Evolutionary conservation across 108 stramenopile species (phyloP).

Genomic region (Nitzschia sp.): DNA sequence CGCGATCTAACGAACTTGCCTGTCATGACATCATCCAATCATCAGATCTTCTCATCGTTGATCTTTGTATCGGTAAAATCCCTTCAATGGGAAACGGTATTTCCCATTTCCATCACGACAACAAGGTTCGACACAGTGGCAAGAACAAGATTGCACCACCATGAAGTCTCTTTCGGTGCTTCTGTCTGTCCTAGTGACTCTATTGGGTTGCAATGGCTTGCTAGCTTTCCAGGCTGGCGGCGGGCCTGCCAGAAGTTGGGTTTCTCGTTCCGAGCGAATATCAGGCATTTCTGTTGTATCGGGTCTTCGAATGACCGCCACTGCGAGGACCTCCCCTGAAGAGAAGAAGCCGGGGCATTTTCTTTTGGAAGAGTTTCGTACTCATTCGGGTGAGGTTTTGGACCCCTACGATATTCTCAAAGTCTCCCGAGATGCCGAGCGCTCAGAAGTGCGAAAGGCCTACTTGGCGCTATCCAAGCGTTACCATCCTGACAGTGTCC

Average conservation of each 20-base stretch:
- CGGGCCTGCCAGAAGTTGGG: too few relatives aligned
- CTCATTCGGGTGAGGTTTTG: conserved; percentile 24
- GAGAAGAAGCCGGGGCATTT: not conserved
- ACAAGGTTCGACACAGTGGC: too few relatives aligned
- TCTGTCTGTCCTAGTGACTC: not conserved
- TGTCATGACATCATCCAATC: too few relatives aligned
- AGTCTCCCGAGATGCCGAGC: conserved; percentile 49
- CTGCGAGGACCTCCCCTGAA: conserved; percentile 2
- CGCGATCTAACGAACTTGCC: too few relatives aligned
- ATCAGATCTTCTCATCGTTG: too few relatives aligned
- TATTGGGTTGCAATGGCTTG: not conserved
- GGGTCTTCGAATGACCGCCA: not conserved
- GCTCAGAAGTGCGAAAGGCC: conserved; percentile 44
- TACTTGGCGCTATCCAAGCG: conserved; percentile 50
- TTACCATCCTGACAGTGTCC: conserved; percentile 67
- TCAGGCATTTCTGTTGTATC: not conserved
- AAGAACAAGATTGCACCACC: too few relatives aligned
- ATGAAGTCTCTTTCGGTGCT: too few relatives aligned
- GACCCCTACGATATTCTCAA: conserved; percentile 29
- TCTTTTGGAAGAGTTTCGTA: conserved; percentile 25
- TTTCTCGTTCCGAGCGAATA: not conserved
- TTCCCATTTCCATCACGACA: too few relatives aligned
- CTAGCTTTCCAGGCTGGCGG: not conserved
- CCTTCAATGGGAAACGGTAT: too few relatives aligned
- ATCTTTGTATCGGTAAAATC: too few relatives aligned